Conservation (phyloP, 257 asterid genomes). For the Datura wrightii region DNA sequence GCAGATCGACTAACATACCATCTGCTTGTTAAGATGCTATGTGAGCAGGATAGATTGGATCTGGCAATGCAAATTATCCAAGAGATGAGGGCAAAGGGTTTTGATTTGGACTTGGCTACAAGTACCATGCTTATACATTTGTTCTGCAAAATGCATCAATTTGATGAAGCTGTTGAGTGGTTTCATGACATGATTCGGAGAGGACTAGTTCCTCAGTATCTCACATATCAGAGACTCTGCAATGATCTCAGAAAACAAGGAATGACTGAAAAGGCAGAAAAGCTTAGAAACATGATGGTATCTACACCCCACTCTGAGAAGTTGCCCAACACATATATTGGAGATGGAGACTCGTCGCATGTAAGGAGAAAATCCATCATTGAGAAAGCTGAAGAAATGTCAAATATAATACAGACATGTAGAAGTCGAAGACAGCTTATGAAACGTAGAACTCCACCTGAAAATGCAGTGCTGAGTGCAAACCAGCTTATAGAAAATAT, state of each 20-base stretch:
- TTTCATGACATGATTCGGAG: constrained; percentile 80
- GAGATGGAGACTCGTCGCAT: constrained; percentile 41
- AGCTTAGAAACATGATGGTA: constrained; percentile 64
- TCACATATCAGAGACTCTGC: constrained; percentile 66
- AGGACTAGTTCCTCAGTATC: constrained; percentile 84
- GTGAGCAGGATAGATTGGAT: constrained; percentile 62
- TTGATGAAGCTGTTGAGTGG: constrained; percentile 65
- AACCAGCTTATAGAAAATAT: constrained; percentile 46
- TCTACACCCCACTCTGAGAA: constrained; percentile 74
- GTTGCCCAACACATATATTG: constrained; percentile 69
- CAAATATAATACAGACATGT: constrained; percentile 66
- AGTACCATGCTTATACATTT: constrained; percentile 82
- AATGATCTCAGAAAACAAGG: constrained; percentile 64
- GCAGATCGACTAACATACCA: constrained; percentile 77
- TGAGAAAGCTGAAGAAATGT: constrained; percentile 69
- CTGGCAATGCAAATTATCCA: constrained; percentile 47
- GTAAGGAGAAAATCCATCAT: constrained; percentile 56
- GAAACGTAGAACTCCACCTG: constrained; percentile 46
- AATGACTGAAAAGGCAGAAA: constrained; percentile 52
- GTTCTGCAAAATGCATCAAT: constrained; percentile 54
- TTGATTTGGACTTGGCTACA: constrained; percentile 79
- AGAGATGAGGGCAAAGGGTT: constrained; percentile 79
- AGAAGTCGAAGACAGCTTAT: constrained; percentile 57
- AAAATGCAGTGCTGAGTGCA: constrained; percentile 49
- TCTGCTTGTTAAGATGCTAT: constrained; percentile 74